Conservation (phyloP, 345 rosid genomes). For the Schrenkiella parvula region DNA sequence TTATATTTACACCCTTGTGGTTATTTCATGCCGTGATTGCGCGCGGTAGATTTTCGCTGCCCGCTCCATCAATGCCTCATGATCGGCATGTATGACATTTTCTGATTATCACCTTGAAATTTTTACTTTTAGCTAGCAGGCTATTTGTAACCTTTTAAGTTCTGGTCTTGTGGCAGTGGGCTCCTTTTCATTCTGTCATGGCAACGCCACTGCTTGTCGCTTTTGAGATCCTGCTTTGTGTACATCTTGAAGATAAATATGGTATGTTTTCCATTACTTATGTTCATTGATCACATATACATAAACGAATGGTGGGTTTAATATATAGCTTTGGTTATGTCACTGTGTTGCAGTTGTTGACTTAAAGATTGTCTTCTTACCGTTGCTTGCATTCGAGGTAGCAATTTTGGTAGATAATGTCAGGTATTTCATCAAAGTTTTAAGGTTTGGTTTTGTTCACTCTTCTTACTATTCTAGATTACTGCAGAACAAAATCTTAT, state of each 20-base stretch:
- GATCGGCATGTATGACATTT: slow-evolving; percentile 59
- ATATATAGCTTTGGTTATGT: slow-evolving; percentile 7
- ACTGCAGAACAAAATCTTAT: background rate
- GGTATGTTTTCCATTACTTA: slow-evolving; percentile 32
- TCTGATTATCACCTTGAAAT: background rate
- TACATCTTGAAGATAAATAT: slow-evolving; percentile 59
- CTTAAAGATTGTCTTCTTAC: slow-evolving; percentile 81
- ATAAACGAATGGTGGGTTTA: background rate
- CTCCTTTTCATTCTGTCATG: slow-evolving; percentile 72
- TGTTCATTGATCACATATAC: background rate
- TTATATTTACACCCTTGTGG: slow-evolving; percentile 69
- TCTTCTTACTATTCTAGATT: background rate
- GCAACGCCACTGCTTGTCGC: slow-evolving; percentile 83
- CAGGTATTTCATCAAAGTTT: slow-evolving; percentile 49
- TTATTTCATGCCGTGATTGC: slow-evolving; percentile 79
- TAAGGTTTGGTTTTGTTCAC: slow-evolving; percentile 1
- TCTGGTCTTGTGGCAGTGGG: slow-evolving; percentile 68
- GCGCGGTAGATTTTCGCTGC: slow-evolving; percentile 86
- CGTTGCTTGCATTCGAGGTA: slow-evolving; percentile 64
- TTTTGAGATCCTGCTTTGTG: slow-evolving; percentile 78
- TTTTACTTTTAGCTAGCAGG: background rate
- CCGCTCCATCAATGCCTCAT: slow-evolving; percentile 86
- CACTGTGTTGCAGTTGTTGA: slow-evolving; percentile 56
- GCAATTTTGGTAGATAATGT: slow-evolving; percentile 78
- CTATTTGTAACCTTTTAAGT: background rate